Evolutionary conservation across 2,329 filamentous ascomycete species (phyloP).

Genomic region (Leptographium flavum): DNA sequence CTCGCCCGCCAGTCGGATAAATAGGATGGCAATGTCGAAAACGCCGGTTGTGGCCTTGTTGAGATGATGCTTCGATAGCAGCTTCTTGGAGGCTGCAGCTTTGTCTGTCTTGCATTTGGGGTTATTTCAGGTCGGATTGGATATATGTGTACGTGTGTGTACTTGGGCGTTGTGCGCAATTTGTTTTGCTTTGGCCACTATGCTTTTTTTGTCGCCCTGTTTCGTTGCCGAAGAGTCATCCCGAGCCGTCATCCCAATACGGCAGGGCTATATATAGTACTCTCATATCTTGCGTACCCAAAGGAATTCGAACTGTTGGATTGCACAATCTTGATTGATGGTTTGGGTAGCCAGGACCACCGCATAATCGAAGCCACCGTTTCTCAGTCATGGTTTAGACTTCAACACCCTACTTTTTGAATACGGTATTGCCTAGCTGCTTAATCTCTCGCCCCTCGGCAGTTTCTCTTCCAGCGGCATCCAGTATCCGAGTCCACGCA

Average conservation of each 20-base stretch:
- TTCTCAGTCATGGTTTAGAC: too few relatives aligned
- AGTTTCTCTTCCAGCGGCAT: conserved; percentile 56
- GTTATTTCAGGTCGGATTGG: neutral
- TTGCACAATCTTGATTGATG: too few relatives aligned
- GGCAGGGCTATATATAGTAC: too few relatives aligned
- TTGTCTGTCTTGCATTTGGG: neutral
- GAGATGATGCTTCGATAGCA: neutral
- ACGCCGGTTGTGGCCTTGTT: neutral
- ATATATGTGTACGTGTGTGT: neutral
- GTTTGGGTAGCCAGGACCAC: too few relatives aligned
- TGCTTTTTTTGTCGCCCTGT: neutral
- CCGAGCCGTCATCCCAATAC: neutral
- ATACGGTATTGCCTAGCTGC: conserved; percentile 49
- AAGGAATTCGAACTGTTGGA: too few relatives aligned
- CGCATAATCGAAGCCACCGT: too few relatives aligned
- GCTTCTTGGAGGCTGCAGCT: neutral
- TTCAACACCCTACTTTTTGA: conserved; percentile 38
- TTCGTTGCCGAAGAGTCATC: neutral
- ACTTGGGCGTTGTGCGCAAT: neutral
- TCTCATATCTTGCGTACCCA: too few relatives aligned
- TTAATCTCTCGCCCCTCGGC: conserved; percentile 66
- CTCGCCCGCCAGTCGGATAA: conserved; percentile 2
- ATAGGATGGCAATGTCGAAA: neutral
- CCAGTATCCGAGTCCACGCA: conserved; percentile 57
- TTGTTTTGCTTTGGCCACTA: neutral